A percentile compares a stretch with the other conserved stretches of the same genome.
Evolutionary conservation across 1,284 basidiomycete species (phyloP).

Genomic region (Cutaneotrichosporon spelunceum): DNA sequence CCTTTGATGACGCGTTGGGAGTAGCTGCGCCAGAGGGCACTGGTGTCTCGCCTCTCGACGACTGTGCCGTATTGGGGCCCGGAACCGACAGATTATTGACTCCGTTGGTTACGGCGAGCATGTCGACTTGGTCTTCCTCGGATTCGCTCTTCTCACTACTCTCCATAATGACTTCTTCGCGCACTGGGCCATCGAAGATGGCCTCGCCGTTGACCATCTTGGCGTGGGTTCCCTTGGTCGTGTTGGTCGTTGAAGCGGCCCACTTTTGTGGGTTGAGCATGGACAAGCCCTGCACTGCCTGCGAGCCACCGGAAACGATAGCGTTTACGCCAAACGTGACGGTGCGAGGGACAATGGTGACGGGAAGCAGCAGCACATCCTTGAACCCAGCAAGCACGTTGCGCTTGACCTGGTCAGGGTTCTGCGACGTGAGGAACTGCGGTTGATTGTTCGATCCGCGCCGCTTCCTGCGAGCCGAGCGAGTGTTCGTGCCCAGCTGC

Average conservation of each 20-base stretch:
- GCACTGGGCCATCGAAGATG: conserved; percentile 63
- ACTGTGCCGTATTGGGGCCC: not conserved
- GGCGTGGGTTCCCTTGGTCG: conserved; percentile 18
- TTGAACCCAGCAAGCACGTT: conserved; percentile 90
- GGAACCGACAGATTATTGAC: conserved; percentile 9
- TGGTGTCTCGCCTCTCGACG: conserved; percentile 8
- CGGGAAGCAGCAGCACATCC: conserved; percentile 81
- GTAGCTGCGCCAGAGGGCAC: conserved; percentile 1
- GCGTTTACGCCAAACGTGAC: conserved; percentile 68
- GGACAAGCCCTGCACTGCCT: conserved; percentile 74
- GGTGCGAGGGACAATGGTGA: conserved; percentile 90
- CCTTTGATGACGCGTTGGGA: not conserved
- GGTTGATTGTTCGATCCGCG: conserved; percentile 33
- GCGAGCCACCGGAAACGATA: conserved; percentile 61
- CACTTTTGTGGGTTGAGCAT: conserved; percentile 85
- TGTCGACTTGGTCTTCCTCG: conserved; percentile 20
- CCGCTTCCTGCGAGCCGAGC: not conserved
- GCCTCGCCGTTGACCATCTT: conserved; percentile 40
- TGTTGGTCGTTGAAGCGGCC: conserved; percentile 51
- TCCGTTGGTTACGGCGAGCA: conserved; percentile 1
- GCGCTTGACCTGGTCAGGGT: conserved; percentile 87
- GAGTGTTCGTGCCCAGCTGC: conserved; percentile 29
- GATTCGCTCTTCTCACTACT: conserved; percentile 18
- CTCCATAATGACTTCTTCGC: conserved; percentile 50
- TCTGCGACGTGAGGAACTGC: conserved; percentile 74